Evolutionary conservation across 2,329 filamentous ascomycete genomes (phyloP).

Genomic region (Fusarium brevicatenulatum): DNA sequence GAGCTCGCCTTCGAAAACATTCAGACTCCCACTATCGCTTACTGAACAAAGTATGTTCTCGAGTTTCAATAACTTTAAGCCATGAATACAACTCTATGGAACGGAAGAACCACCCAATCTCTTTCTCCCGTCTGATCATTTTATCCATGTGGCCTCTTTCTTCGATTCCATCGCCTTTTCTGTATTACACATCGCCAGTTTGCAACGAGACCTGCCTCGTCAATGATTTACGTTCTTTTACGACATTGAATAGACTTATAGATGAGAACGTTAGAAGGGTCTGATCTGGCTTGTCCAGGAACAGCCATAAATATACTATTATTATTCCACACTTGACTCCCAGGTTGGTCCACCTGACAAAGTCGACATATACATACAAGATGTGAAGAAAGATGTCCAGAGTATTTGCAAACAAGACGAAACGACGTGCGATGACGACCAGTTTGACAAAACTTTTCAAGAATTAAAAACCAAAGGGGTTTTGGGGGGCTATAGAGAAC

Average conservation of each 20-base stretch:
- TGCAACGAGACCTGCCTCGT: not conserved
- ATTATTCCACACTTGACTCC: constrained; percentile 34
- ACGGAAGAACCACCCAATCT: not conserved
- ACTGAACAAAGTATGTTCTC: not conserved
- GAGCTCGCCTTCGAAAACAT: not conserved
- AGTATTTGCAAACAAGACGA: constrained; percentile 27
- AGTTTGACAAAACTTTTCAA: not conserved
- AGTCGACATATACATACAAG: constrained; percentile 40
- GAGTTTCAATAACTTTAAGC: not conserved
- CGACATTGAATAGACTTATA: constrained; percentile 24
- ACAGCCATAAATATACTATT: constrained; percentile 39
- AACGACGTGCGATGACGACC: constrained; percentile 6
- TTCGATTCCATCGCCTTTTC: not conserved
- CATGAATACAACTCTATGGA: not conserved
- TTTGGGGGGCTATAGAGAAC: constrained; percentile 57
- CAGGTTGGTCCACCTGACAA: constrained; percentile 35
- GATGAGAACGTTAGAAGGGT: constrained; percentile 35
- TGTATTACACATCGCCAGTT: not conserved
- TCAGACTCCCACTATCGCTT: not conserved
- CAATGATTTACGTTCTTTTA: not conserved
- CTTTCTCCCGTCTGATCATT: not conserved
- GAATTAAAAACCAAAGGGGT: constrained; percentile 62
- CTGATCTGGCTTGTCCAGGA: constrained; percentile 15
- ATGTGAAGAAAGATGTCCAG: constrained; percentile 41
- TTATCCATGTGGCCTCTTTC: not conserved